Evolutionary conservation across 2,329 filamentous ascomycete species (phyloP).

Genomic region (Colletotrichum paranaense): DNA sequence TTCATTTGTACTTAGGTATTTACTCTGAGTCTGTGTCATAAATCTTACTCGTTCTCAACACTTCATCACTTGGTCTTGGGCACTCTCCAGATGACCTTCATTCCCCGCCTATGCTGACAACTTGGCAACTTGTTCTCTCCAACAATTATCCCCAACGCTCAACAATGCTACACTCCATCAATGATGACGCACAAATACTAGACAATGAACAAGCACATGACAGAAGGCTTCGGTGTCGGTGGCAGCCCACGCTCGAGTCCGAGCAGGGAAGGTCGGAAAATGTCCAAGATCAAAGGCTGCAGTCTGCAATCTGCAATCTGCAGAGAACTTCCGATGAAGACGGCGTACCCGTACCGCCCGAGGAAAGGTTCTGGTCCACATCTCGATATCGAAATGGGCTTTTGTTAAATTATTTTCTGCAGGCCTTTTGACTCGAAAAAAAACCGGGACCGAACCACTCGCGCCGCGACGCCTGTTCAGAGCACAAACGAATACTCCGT

Average conservation of each 20-base stretch:
- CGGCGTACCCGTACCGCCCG: slow-evolving; percentile 11
- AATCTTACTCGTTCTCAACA: not conserved
- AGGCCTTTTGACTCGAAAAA: slow-evolving; percentile 28
- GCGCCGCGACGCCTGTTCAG: not conserved
- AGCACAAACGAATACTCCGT: too few relatives aligned
- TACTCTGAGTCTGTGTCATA: too few relatives aligned
- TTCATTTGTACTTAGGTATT: not conserved
- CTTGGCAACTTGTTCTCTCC: not conserved
- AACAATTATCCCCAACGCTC: slow-evolving; percentile 5
- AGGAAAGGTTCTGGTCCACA: slow-evolving; percentile 17
- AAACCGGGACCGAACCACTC: slow-evolving; percentile 14
- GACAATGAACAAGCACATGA: not conserved
- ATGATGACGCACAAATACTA: not conserved
- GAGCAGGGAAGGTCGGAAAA: not conserved
- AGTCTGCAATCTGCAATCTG: too few relatives aligned
- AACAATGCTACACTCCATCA: not conserved
- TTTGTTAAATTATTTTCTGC: slow-evolving; percentile 9
- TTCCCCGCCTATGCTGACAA: not conserved
- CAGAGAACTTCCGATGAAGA: not conserved
- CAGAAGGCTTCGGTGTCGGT: not conserved
- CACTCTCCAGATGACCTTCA: not conserved
- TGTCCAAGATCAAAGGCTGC: not conserved
- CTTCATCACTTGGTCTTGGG: not conserved
- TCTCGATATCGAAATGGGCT: slow-evolving; percentile 1
- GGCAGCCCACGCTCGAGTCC: not conserved